Conservation (phyloP, 805 yeast genomes). For the Wickerhamomyces mucosus region DNA sequence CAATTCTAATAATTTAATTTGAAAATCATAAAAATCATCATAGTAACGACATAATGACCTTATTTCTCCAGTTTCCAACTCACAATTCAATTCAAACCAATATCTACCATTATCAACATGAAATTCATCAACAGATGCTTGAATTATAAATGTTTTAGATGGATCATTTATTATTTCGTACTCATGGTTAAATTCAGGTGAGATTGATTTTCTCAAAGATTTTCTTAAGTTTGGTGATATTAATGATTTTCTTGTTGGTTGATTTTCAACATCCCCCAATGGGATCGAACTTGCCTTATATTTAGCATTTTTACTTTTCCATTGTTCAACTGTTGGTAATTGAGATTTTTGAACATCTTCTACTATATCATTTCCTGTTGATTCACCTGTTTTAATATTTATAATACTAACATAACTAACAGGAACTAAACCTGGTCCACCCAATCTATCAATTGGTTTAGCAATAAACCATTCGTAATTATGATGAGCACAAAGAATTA, state of each 20-base stretch:
- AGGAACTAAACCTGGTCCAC: conserved; percentile 97
- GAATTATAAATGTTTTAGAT: conserved; percentile 16
- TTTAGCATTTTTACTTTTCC: conserved; percentile 86
- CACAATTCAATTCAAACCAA: conserved; percentile 73
- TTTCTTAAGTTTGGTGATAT: conserved; percentile 3
- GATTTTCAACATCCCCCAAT: conserved; percentile 42
- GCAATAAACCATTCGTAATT: conserved; percentile 97
- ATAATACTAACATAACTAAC: conserved; percentile 80
- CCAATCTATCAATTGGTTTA: conserved; percentile 86
- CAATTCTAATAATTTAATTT: conserved; percentile 67
- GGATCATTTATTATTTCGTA: conserved; percentile 9
- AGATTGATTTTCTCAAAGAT: conserved; percentile 4
- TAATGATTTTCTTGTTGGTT: conserved; percentile 2
- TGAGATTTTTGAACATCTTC: conserved; percentile 56
- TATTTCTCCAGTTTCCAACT: conserved; percentile 54
- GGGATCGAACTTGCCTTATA: conserved; percentile 87
- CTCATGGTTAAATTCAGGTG: conserved; percentile 2
- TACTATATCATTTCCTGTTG: conserved; percentile 43
- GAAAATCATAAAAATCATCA: conserved; percentile 94
- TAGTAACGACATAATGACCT: conserved; percentile 80
- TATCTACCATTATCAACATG: conserved; percentile 78
- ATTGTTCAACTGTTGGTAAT: conserved; percentile 88
- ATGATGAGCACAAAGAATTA: conserved; percentile 93
- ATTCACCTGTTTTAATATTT: conserved; percentile 58
- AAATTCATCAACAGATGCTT: conserved; percentile 70